Evolutionary conservation across 352 stramenopile species (phyloP).

Genomic region (Nothophytophthora sp.): DNA sequence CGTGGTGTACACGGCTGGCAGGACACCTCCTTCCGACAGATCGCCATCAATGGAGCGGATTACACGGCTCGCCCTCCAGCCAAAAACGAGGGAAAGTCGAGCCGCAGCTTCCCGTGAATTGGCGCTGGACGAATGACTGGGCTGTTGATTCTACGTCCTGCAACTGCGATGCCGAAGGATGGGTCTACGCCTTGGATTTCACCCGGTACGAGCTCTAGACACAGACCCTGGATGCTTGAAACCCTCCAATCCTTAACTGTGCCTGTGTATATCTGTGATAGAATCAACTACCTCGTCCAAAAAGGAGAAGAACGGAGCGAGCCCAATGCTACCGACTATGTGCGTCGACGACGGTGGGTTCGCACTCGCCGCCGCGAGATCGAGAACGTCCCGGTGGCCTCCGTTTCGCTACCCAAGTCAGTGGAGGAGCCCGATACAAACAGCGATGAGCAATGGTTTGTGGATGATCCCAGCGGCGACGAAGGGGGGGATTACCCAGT

Average conservation of each 20-base stretch:
- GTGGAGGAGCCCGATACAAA: constrained; percentile 2
- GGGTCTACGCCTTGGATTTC: constrained; percentile 83
- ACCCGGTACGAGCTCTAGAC: constrained; percentile 36
- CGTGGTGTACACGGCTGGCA: constrained; percentile 2
- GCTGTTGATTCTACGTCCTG: constrained; percentile 45
- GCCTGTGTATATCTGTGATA: neutral
- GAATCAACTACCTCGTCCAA: constrained; percentile 69
- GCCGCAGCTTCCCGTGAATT: constrained; percentile 64
- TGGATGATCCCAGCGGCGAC: constrained; percentile 30
- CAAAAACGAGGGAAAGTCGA: constrained; percentile 61
- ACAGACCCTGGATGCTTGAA: neutral
- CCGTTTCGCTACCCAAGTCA: neutral
- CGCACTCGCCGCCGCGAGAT: constrained; percentile 45
- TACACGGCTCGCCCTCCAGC: constrained; percentile 59
- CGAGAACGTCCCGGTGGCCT: neutral
- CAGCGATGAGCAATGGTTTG: constrained; percentile 1
- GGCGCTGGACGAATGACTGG: constrained; percentile 70
- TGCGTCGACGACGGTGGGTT: constrained; percentile 67
- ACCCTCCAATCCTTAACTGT: no score
- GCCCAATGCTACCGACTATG: constrained; percentile 65
- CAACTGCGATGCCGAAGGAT: constrained; percentile 67
- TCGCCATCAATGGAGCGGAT: constrained; percentile 55
- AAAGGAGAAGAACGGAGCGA: constrained; percentile 50
- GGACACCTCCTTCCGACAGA: constrained; percentile 73
- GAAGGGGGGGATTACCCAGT: no score